Conservation (phyloP, 2,329 filamentous ascomycete species). For the Fusarium pseudograminearum region DNA sequence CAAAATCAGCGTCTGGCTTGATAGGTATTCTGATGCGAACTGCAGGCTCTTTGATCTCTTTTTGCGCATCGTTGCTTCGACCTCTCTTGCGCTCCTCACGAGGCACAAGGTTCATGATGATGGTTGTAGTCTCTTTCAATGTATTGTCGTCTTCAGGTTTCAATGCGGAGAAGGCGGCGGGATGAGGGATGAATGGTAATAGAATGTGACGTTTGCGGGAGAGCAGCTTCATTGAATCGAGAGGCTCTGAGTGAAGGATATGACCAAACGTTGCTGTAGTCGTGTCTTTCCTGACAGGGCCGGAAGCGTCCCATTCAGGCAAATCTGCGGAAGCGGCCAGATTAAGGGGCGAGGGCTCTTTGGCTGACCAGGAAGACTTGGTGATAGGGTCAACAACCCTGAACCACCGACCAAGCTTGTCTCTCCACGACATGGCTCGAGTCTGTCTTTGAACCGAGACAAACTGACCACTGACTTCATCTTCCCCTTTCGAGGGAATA, state of each 20-base stretch:
- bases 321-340: slow-evolving; percentile 14
- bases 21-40: slow-evolving; percentile 52
- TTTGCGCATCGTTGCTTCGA: slow-evolving; percentile 31
- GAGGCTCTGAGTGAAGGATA: slow-evolving; percentile 55
- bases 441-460: slow-evolving; percentile 49
- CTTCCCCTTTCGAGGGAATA: slow-evolving; percentile 26
- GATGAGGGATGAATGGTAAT: slow-evolving; percentile 60
- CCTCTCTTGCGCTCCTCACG: background rate
- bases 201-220: slow-evolving; percentile 54
- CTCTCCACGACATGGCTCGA: slow-evolving; percentile 53
- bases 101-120: slow-evolving; percentile 63
- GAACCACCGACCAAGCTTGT: slow-evolving; percentile 51
- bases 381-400: slow-evolving; percentile 45
- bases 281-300: slow-evolving; percentile 5
- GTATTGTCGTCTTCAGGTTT: slow-evolving; percentile 50
- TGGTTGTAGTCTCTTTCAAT: slow-evolving; percentile 46
- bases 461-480: slow-evolving; percentile 23
- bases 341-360: background rate
- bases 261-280: slow-evolving; percentile 65
- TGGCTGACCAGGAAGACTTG: slow-evolving; percentile 19
- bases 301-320: background rate
- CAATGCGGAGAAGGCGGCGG: slow-evolving; percentile 57
- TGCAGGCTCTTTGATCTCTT: slow-evolving; percentile 27
- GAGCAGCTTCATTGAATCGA: slow-evolving; percentile 1
- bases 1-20: slow-evolving; percentile 45